Evolutionary conservation across 106 monocot species (phyloP).

Genomic region (Allium sativum): DNA sequence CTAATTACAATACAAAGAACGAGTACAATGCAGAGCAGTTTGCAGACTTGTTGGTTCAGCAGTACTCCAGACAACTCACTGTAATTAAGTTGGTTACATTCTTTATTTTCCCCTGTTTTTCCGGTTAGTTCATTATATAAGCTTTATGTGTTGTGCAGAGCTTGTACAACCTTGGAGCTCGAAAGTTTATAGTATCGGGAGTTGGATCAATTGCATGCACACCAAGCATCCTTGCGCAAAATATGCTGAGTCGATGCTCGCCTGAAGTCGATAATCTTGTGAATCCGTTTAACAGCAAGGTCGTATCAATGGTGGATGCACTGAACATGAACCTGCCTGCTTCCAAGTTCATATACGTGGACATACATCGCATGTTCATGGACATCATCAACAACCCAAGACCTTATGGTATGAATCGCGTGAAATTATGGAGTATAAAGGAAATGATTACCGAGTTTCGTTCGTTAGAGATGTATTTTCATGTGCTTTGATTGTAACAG

Average conservation of each 20-base stretch:
- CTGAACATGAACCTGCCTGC: constrained; percentile 60
- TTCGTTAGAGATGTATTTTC: too few relatives aligned
- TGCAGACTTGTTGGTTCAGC: constrained; percentile 49
- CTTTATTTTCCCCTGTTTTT: too few relatives aligned
- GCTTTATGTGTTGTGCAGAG: constrained; percentile 18
- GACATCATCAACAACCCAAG: constrained; percentile 42
- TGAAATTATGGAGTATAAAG: too few relatives aligned
- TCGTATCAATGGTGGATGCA: constrained; percentile 48
- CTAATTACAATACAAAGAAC: constrained; percentile 60
- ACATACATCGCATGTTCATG: constrained; percentile 55
- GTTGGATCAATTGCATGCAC: constrained; percentile 71
- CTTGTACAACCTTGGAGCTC: constrained; percentile 73
- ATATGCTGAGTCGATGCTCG: constrained; percentile 25
- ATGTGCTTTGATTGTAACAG: constrained; percentile 8
- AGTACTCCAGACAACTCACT: constrained; percentile 53
- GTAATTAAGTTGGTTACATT: constrained; percentile 18
- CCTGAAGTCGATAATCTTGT: constrained; percentile 55
- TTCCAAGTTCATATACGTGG: constrained; percentile 56
- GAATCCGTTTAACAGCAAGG: constrained; percentile 59
- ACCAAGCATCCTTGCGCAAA: constrained; percentile 68
- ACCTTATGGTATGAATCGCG: constrained; percentile 33
- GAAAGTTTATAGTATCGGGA: constrained; percentile 49
- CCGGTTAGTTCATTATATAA: too few relatives aligned
- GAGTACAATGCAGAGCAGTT: constrained; percentile 57
- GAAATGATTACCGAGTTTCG: too few relatives aligned